phyloP scores from a whole-genome alignment of 2,329 filamentous ascomycete species.

The Claviceps maximensis region DNA sequence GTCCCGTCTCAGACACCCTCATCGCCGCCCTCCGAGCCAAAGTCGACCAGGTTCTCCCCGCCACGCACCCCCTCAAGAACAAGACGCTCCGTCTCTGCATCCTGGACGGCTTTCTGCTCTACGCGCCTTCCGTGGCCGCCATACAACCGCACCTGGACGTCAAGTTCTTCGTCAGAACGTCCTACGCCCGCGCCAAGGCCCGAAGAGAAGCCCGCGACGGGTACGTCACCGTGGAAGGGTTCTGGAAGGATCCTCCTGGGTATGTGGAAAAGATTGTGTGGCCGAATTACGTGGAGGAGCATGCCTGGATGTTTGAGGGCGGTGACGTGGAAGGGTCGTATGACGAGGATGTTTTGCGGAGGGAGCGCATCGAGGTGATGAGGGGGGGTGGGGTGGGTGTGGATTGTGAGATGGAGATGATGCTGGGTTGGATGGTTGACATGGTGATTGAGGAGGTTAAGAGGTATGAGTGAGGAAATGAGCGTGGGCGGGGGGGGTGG shows the following conservation, averaged over 20 bases:
- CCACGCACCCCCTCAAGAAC: constrained; percentile 24
- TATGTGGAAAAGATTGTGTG: constrained; percentile 93
- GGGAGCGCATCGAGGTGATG: constrained; percentile 36
- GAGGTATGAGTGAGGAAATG: constrained; percentile 6
- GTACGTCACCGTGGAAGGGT: constrained; percentile 75
- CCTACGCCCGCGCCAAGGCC: constrained; percentile 47
- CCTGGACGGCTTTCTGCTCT: constrained; percentile 83
- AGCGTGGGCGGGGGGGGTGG: not conserved
- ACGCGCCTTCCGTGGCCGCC: constrained; percentile 41
- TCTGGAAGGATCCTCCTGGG: constrained; percentile 88
- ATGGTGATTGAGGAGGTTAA: constrained; percentile 38
- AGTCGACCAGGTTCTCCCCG: constrained; percentile 33
- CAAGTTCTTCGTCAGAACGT: constrained; percentile 64
- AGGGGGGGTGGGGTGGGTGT: constrained; percentile 26
- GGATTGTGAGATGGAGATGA: constrained; percentile 46
- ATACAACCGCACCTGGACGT: constrained; percentile 54
- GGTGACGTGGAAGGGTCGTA: constrained; percentile 51
- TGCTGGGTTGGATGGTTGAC: constrained; percentile 57
- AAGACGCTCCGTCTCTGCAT: constrained; percentile 45
- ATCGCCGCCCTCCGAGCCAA: constrained; percentile 33
- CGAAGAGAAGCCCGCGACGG: constrained; percentile 57
- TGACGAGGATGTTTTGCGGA: constrained; percentile 29
- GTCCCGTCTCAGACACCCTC: constrained; percentile 34
- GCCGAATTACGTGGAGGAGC: constrained; percentile 80
- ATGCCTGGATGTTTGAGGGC: constrained; percentile 64